Conservation (phyloP, 202 grass and related monocot genomes). For the Hordeum pubiflorum region DNA sequence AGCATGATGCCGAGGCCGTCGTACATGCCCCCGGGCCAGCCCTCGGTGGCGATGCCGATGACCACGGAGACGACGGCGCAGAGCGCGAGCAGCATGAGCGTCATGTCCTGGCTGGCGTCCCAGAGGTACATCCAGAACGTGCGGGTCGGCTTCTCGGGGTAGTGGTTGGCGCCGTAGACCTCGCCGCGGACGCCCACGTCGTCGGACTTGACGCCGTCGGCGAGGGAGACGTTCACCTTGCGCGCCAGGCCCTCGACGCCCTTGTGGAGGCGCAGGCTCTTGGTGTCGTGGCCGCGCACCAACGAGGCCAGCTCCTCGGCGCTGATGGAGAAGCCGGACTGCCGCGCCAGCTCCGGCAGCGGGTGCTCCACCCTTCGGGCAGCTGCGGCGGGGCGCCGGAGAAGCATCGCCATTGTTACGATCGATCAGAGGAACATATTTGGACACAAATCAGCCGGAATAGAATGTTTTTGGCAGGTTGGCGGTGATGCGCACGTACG, state of each 20-base stretch:
- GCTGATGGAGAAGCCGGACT: constrained; percentile 60
- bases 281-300: constrained; percentile 54
- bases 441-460: neutral
- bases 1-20: constrained; percentile 84
- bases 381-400: constrained; percentile 27
- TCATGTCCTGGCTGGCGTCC: constrained; percentile 90
- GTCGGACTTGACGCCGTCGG: constrained; percentile 50
- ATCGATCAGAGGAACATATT: neutral
- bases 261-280: constrained; percentile 50
- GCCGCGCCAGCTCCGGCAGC: constrained; percentile 53
- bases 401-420: constrained; percentile 15
- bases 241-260: constrained; percentile 54
- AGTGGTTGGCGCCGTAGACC: constrained; percentile 74
- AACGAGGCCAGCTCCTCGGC: constrained; percentile 72
- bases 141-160: constrained; percentile 64
- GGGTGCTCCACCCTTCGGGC: constrained; percentile 45
- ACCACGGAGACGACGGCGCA: constrained; percentile 65
- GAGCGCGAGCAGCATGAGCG: constrained; percentile 69
- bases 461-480: neutral
- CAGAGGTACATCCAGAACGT: constrained; percentile 90
- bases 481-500: too few species aligned
- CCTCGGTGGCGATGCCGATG: constrained; percentile 83
- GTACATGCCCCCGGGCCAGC: constrained; percentile 64
- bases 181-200: constrained; percentile 44
- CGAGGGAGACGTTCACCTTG: constrained; percentile 51